phyloP scores from a whole-genome alignment of 371 early-diverging fungal species.

The Mortierella sp. region DNA sequence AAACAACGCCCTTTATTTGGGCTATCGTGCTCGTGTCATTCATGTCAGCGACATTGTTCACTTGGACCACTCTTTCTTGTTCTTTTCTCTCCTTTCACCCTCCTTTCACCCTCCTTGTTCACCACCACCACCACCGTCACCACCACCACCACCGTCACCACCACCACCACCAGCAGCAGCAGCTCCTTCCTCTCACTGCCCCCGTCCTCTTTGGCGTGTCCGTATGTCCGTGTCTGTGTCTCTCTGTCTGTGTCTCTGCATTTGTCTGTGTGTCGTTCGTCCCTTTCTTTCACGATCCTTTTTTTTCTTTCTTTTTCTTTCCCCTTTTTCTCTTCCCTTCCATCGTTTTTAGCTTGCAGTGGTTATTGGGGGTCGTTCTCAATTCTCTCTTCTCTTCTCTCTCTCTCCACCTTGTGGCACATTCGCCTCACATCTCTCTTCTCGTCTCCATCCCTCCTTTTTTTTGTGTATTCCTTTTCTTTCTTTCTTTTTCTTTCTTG shows the following conservation, averaged over 20 bases:
- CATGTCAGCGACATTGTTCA: neutral
- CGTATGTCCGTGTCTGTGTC: neutral
- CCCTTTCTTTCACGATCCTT: constrained; percentile 13
- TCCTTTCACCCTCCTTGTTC: neutral
- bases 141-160: neutral
- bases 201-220: neutral
- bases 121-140: neutral
- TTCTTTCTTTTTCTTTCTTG: neutral
- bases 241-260: constrained; percentile 17
- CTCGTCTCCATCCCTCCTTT: constrained; percentile 10
- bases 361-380: neutral
- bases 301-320: neutral
- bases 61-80: neutral
- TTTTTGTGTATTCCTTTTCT: constrained; percentile 2
- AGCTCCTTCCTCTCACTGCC: constrained; percentile 6
- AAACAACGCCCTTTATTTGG: neutral
- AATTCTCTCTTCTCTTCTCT: constrained; percentile 6
- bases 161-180: no score
- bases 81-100: neutral
- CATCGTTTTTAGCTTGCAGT: neutral
- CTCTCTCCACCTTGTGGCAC: constrained; percentile 14
- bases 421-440: neutral
- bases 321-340: neutral
- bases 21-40: no score
- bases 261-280: neutral